Conservation (phyloP, 441 rosid species). For the Dalechampia spathulata region DNA sequence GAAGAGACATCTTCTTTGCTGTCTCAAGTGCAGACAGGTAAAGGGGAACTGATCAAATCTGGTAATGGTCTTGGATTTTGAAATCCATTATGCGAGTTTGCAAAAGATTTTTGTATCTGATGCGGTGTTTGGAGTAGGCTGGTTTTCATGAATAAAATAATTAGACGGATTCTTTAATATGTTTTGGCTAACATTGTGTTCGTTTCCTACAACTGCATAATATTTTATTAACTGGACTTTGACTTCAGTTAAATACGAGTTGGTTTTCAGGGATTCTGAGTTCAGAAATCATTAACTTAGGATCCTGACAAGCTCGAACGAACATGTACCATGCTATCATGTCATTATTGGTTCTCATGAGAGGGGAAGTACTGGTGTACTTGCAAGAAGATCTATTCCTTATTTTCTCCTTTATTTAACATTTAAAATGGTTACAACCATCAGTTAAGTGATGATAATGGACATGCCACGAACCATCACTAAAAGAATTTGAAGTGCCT, state of each 20-base stretch:
- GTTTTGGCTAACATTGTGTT: neutral
- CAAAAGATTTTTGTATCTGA: neutral
- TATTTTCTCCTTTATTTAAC: neutral
- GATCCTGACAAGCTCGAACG: neutral
- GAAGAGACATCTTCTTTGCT: constrained; percentile 51
- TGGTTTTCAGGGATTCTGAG: neutral
- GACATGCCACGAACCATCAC: no score
- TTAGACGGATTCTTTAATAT: neutral
- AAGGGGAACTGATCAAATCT: constrained; percentile 24
- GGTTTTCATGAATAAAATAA: neutral
- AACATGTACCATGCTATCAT: neutral
- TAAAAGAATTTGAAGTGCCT: no score
- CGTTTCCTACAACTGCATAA: neutral
- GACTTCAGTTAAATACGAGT: neutral
- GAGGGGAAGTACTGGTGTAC: neutral
- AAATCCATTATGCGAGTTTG: constrained; percentile 11
- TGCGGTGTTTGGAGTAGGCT: neutral
- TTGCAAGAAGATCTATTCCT: neutral
- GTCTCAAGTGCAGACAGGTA: constrained; percentile 41
- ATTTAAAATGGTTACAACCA: neutral
- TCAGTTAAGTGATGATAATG: no score
- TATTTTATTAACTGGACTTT: neutral
- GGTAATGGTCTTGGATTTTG: constrained; percentile 39
- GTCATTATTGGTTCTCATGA: neutral
- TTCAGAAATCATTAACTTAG: neutral